These are phyloP conservation scores for Wilcoxina mikolae DNA, from an alignment of 495 filamentous ascomycete species.

Conservation along the genomic window DNA sequence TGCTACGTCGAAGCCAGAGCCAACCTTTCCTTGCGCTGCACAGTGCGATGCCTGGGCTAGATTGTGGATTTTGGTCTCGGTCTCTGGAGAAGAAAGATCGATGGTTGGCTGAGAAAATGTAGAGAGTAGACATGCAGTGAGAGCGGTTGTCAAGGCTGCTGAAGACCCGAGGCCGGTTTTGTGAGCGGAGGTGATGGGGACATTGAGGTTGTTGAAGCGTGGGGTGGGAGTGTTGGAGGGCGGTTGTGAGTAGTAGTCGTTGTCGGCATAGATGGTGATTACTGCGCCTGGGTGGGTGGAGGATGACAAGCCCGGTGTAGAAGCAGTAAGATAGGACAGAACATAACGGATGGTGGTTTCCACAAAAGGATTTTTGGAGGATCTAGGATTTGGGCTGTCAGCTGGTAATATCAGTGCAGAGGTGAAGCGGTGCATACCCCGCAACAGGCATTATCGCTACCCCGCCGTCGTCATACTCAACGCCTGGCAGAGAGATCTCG, in stretches of 20 bases:
- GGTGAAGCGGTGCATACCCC: constrained; percentile 42
- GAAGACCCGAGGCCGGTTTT: constrained; percentile 96
- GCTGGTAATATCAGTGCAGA: not conserved
- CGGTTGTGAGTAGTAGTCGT: constrained; percentile 86
- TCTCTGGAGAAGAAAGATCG: constrained; percentile 34
- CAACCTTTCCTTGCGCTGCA: constrained; percentile 90
- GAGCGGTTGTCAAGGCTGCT: constrained; percentile 82
- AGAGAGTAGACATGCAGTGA: constrained; percentile 65
- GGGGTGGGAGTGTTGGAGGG: constrained; percentile 29
- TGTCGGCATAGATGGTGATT: constrained; percentile 83
- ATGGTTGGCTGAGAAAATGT: constrained; percentile 52
- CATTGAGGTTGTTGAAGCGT: constrained; percentile 64
- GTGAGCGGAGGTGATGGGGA: constrained; percentile 62
- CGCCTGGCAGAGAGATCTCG: constrained; percentile 48
- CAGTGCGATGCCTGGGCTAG: constrained; percentile 87
- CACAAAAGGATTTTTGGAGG: constrained; percentile 61
- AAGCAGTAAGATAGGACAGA: constrained; percentile 61
- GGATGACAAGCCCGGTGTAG: constrained; percentile 38
- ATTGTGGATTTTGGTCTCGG: constrained; percentile 54
- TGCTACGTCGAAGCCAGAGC: constrained; percentile 93
- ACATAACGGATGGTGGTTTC: constrained; percentile 79
- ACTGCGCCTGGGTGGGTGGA: constrained; percentile 39
- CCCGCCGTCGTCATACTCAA: constrained; percentile 46
- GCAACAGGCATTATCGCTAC: constrained; percentile 57
- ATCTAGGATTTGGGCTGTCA: constrained; percentile 28